Conservation (phyloP, 805 yeast species). For the Zygosaccharomyces pseudorouxii region DNA sequence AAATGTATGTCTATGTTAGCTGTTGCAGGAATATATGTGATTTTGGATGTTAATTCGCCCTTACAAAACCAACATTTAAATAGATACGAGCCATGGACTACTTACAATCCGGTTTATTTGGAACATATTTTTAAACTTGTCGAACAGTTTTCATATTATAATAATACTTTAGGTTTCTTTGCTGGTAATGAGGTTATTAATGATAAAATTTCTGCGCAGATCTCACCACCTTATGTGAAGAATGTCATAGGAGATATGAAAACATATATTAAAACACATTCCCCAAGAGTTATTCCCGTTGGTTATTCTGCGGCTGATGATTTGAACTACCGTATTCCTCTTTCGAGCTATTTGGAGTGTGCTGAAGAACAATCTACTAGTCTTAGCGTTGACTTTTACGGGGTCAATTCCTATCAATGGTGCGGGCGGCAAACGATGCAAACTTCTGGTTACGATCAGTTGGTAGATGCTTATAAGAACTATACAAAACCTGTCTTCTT, state of each 20-base stretch:
- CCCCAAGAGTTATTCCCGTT: conserved; percentile 70
- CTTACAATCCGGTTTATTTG: conserved; percentile 66
- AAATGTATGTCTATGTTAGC: conserved; percentile 89
- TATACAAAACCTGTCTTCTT: conserved; percentile 77
- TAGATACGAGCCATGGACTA: conserved; percentile 90
- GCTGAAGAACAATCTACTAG: conserved; percentile 46
- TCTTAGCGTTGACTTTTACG: conserved; percentile 74
- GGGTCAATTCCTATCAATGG: conserved; percentile 94
- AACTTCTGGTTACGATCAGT: conserved; percentile 68
- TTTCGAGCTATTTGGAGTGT: conserved; percentile 79
- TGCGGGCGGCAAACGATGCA: conserved; percentile 86
- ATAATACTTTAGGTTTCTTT: conserved; percentile 85
- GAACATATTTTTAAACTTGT: conserved; percentile 74
- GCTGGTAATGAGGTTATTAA: conserved; percentile 91
- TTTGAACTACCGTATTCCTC: conserved; percentile 63
- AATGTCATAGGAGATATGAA: conserved; percentile 81
- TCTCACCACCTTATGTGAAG: conserved; percentile 72
- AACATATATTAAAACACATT: conserved; percentile 53
- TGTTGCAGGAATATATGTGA: conserved; percentile 84
- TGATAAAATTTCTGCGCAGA: conserved; percentile 62
- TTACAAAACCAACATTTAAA: conserved; percentile 71
- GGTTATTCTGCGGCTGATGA: conserved; percentile 98
- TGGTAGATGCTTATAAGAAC: conserved; percentile 64
- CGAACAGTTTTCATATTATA: conserved; percentile 75
- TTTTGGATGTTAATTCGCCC: conserved; percentile 90